Evolutionary conservation across 768 basidiomycete genomes (phyloP).

Genomic region (Glaciozyma martinii): DNA sequence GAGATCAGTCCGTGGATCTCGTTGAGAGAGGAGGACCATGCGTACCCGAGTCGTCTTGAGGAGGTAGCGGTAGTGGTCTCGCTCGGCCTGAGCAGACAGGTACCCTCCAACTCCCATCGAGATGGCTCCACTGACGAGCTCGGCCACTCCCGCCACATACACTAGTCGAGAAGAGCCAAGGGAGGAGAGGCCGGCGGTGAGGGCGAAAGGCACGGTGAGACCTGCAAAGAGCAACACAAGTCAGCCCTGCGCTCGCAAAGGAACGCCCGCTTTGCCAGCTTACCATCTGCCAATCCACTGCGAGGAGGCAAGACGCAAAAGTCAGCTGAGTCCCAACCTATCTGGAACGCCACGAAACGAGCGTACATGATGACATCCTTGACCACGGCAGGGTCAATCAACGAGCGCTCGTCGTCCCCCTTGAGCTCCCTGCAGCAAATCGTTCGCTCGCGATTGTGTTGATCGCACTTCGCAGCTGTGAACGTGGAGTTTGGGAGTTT

Average conservation of each 20-base stretch:
- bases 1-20: slow-evolving; percentile 6
- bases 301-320: neutral
- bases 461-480: slow-evolving; percentile 29
- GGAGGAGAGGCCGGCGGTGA: slow-evolving; percentile 62
- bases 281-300: slow-evolving; percentile 22
- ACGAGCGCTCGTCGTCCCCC: slow-evolving; percentile 63
- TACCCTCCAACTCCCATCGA: slow-evolving; percentile 93
- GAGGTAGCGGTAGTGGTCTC: slow-evolving; percentile 79
- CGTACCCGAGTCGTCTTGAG: slow-evolving; percentile 50
- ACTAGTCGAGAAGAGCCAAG: slow-evolving; percentile 85
- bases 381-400: slow-evolving; percentile 77
- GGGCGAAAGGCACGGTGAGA: slow-evolving; percentile 2
- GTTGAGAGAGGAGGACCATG: slow-evolving; percentile 10
- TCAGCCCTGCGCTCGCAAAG: neutral
- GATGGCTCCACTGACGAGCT: slow-evolving; percentile 91
- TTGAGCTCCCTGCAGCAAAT: slow-evolving; percentile 84
- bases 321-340: neutral
- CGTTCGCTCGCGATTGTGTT: slow-evolving; percentile 28
- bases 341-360: neutral
- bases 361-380: slow-evolving; percentile 63
- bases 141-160: slow-evolving; percentile 85
- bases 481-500: neutral
- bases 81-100: slow-evolving; percentile 91
- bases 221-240: neutral
- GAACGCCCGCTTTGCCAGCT: neutral